Percentiles rank a stretch among this genome's conserved stretches.
phyloP scores from a whole-genome alignment of 23 red algal genomes.

The Agarophyton chilense region DNA sequence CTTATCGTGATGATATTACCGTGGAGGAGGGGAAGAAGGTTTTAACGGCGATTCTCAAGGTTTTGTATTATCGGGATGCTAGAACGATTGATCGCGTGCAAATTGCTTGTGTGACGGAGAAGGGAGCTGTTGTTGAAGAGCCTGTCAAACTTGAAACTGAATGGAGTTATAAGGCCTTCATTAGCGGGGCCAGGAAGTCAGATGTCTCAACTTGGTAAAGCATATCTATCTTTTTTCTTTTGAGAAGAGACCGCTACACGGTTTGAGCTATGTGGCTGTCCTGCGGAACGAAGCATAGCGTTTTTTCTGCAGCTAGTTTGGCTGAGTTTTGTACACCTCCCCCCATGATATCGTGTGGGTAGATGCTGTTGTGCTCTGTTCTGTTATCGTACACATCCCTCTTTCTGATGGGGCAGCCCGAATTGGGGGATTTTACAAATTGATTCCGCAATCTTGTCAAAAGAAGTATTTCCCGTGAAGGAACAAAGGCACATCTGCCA shows the following conservation, averaged over 20 bases:
- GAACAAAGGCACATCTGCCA: no score
- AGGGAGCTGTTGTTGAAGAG: slow-evolving; percentile 66
- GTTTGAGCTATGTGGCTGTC: not conserved
- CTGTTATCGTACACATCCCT: no score
- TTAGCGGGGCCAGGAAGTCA: slow-evolving; percentile 52
- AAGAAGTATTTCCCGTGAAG: no score
- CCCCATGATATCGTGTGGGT: no score
- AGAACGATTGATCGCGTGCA: slow-evolving; percentile 83
- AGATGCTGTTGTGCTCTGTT: no score
- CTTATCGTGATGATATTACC: slow-evolving; percentile 75
- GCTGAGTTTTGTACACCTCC: no score
- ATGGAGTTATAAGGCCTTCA: slow-evolving; percentile 87
- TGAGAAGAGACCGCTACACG: not conserved
- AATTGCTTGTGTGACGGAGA: slow-evolving; percentile 76
- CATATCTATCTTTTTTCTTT: not conserved
- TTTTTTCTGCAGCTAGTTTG: no score
- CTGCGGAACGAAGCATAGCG: no score
- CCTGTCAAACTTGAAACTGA: slow-evolving; percentile 75
- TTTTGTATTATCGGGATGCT: slow-evolving; percentile 97
- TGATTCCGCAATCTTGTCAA: no score
- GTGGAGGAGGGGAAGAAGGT: slow-evolving; percentile 82
- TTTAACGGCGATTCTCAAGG: slow-evolving; percentile 70
- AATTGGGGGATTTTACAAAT: no score
- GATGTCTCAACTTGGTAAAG: slow-evolving; percentile 92
- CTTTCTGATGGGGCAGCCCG: no score